Evolutionary conservation across 2,329 filamentous ascomycete species (phyloP).

Genomic region (Tolypocladium tundrense): DNA sequence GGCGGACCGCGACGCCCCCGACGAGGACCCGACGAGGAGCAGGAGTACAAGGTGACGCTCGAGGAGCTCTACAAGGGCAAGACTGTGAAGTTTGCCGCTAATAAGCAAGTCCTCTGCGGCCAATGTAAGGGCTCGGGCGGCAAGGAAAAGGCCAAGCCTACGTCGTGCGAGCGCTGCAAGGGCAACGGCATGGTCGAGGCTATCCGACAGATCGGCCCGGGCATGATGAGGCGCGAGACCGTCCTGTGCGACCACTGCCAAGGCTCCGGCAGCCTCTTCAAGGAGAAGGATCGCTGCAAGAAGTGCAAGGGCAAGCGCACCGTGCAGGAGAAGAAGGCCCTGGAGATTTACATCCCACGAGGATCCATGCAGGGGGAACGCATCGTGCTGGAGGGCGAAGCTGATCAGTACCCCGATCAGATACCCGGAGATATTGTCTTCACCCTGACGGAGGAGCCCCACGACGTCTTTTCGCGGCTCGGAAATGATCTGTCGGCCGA

Average conservation of each 20-base stretch:
- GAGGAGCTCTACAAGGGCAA: conserved; percentile 98
- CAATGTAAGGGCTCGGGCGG: conserved; percentile 83
- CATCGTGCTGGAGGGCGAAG: conserved; percentile 86
- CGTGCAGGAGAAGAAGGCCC: conserved; percentile 78
- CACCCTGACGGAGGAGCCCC: conserved; percentile 68
- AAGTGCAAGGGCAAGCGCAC: conserved; percentile 94
- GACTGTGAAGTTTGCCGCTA: conserved; percentile 91
- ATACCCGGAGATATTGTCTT: conserved; percentile 92
- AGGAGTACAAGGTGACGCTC: conserved; percentile 80
- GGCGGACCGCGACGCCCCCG: conserved; percentile 50
- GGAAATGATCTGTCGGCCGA: conserved; percentile 78
- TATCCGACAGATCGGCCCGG: conserved; percentile 75
- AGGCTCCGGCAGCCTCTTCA: conserved; percentile 77
- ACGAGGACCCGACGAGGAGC: conserved; percentile 74
- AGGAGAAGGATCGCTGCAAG: conserved; percentile 96
- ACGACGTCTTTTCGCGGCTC: conserved; percentile 72
- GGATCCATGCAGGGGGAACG: conserved; percentile 80
- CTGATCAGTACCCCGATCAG: conserved; percentile 82
- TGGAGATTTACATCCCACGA: conserved; percentile 92
- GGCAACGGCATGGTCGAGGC: conserved; percentile 70
- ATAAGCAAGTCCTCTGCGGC: conserved; percentile 84
- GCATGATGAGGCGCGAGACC: conserved; percentile 71
- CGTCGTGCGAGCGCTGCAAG: conserved; percentile 74
- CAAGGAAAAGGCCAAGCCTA: conserved; percentile 81
- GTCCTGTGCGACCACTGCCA: conserved; percentile 75